Conservation (phyloP, 352 stramenopile genomes). For the Phytophthora foliorum region DNA sequence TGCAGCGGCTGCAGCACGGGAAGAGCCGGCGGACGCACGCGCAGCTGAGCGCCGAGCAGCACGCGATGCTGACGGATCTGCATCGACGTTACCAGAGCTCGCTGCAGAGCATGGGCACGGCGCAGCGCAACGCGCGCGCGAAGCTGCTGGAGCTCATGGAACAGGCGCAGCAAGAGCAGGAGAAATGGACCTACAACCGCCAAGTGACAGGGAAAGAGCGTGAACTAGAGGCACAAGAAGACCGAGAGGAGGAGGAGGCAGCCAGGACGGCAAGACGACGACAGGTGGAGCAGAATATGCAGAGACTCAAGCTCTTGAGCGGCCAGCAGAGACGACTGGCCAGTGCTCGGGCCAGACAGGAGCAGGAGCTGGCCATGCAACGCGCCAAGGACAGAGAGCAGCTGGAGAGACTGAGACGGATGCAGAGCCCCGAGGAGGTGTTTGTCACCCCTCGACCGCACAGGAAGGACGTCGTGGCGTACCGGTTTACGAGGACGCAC, state of each 20-base stretch:
- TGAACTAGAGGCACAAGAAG: conserved; percentile 43
- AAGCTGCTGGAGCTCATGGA: conserved; percentile 68
- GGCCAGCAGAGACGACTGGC: conserved; percentile 54
- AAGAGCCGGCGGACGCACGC: conserved; percentile 43
- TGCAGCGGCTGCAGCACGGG: conserved; percentile 53
- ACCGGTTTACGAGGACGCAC: conserved; percentile 66
- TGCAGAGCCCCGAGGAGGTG: conserved; percentile 49
- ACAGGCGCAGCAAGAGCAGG: conserved; percentile 56
- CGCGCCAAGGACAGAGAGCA: conserved; percentile 41
- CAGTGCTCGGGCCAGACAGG: conserved; percentile 43
- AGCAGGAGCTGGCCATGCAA: conserved; percentile 46
- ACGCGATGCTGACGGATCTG: conserved; percentile 55
- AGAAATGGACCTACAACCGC: conserved; percentile 67
- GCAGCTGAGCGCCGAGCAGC: conserved; percentile 42
- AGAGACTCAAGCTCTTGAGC: conserved; percentile 51
- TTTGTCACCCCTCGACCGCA: conserved; percentile 48
- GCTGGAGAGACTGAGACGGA: conserved; percentile 28
- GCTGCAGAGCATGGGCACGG: conserved; percentile 67
- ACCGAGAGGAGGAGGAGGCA: conserved; percentile 35
- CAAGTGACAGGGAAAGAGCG: conserved; percentile 40
- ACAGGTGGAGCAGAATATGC: conserved; percentile 58
- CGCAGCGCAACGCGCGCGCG: conserved; percentile 64
- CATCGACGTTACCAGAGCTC: conserved; percentile 65
- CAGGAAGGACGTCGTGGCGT: conserved; percentile 56
- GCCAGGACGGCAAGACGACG: conserved; percentile 34